phyloP scores from a whole-genome alignment of 192 early-diverging fungal genomes.

The Obelidium mucronatum region DNA sequence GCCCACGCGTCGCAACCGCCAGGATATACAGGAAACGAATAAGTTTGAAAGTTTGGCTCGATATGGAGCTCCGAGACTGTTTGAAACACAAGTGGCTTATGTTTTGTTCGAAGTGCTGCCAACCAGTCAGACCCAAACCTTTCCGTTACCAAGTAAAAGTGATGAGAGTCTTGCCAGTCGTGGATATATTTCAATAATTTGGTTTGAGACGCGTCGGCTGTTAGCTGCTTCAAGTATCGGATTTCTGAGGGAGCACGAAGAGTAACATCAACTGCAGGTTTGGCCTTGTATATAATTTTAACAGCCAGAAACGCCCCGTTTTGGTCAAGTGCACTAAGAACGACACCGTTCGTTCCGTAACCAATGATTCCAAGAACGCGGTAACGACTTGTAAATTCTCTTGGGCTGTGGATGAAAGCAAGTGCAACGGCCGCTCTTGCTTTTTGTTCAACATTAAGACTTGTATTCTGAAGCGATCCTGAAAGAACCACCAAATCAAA shows the following conservation, averaged over 20 bases:
- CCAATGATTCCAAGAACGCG: conserved; percentile 11
- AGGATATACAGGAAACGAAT: conserved; percentile 4
- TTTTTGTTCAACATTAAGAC: neutral
- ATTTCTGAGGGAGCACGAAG: conserved; percentile 25
- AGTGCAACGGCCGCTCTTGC: neutral
- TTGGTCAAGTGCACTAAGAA: conserved; percentile 11
- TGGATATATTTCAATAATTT: conserved; percentile 4
- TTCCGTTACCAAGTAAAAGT: conserved; percentile 38
- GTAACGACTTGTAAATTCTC: neutral
- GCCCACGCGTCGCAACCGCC: conserved; percentile 23
- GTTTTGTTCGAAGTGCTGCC: neutral
- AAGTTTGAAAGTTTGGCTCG: neutral
- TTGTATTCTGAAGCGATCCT: neutral
- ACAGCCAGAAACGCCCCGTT: conserved; percentile 3
- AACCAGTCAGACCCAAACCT: conserved; percentile 24
- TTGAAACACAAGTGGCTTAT: neutral
- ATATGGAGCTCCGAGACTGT: neutral
- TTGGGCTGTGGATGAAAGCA: neutral
- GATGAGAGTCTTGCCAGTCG: conserved; percentile 26
- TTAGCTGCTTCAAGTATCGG: neutral
- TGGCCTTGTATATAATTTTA: conserved; percentile 35
- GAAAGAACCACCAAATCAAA: neutral
- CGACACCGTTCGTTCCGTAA: conserved; percentile 37
- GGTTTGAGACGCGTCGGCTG: neutral
- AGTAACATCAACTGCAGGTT: neutral